Conservation (phyloP, 805 yeast genomes). For the Metschnikowia borealis region DNA sequence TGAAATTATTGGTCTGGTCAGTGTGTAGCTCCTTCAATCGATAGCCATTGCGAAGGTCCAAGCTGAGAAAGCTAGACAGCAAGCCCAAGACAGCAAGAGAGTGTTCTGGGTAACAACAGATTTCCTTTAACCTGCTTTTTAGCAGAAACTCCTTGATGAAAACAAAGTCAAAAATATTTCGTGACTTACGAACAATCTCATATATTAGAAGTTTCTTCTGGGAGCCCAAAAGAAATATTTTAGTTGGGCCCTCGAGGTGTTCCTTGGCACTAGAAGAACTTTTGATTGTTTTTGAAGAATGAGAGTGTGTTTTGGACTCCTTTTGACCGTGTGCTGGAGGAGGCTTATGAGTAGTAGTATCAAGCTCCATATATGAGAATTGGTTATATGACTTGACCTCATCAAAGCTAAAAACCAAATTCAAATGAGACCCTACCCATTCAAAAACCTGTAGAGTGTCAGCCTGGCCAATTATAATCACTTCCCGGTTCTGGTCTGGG, state of each 20-base stretch:
- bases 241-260: background rate
- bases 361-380: slow-evolving; percentile 16
- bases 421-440: slow-evolving; percentile 32
- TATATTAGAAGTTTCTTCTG: slow-evolving; percentile 29
- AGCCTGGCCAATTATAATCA: slow-evolving; percentile 23
- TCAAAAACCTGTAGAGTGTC: slow-evolving; percentile 26
- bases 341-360: slow-evolving; percentile 2
- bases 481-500: slow-evolving; percentile 20
- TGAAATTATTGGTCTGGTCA: slow-evolving; percentile 19
- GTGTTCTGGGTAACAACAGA: slow-evolving; percentile 13
- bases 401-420: slow-evolving; percentile 27
- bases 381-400: slow-evolving; percentile 20
- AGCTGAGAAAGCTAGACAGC: slow-evolving; percentile 23
- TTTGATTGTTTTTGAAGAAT: background rate
- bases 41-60: slow-evolving; percentile 22
- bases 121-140: slow-evolving; percentile 29
- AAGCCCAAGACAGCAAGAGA: slow-evolving; percentile 18
- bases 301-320: background rate
- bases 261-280: background rate
- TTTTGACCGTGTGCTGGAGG: background rate
- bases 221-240: slow-evolving; percentile 25
- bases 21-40: slow-evolving; percentile 15
- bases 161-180: slow-evolving; percentile 28
- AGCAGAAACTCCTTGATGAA: slow-evolving; percentile 23
- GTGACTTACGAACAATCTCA: slow-evolving; percentile 25